Evolutionary conservation across 441 rosid species (phyloP), one percentile per base, ranked within the genome.

Genomic region (Arabidopsis hybrid): DNA sequence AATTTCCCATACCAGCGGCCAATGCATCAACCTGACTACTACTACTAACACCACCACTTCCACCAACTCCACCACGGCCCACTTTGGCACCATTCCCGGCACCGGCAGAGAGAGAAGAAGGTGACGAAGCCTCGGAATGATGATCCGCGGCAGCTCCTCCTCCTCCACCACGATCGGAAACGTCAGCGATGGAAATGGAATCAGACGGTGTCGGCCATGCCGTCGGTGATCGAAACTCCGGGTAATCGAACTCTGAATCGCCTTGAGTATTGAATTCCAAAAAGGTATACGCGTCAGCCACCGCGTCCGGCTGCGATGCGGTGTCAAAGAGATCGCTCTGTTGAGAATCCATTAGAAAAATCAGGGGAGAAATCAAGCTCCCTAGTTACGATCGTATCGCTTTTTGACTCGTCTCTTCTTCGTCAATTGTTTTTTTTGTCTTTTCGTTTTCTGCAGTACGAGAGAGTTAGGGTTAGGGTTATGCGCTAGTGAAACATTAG

Each of bases 191-290:
- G 16, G 85, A 69, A 52, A 92, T 82, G 34, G 96, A 85, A 78
- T 90, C 98, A 5, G 98, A 95, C 4, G 97, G 93, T 2, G 97
- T 95, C 2, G 92, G 96, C 99, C 99, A 95, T 6, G 87, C 83
- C 49, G 85, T 80, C 17, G 91, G 85, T 32, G 95, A 91, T 59
- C 92, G 88, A 77, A 93, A 96, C 82, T 93, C 98, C 2, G 92
- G 88, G 79, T 89, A 96, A 81, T 96, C 98, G 73, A 96, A 93
- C 66, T 96, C 98, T 59, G 98, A 85, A 77, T 93, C 98, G 10
- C 97, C 98, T 79, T 95, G 97, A 58, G 97, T 90, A 85, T 91
- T 91, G 87, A 95, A 93, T 84, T 95, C 99, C 73, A 91, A 85
- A 76, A 95, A 95, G 38, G 93, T 89, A 78, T 95, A 95, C 8